These are phyloP conservation scores for Magnusiomyces fungicola DNA, from an alignment of 1,139 yeast species.

Conservation along the genomic window DNA sequence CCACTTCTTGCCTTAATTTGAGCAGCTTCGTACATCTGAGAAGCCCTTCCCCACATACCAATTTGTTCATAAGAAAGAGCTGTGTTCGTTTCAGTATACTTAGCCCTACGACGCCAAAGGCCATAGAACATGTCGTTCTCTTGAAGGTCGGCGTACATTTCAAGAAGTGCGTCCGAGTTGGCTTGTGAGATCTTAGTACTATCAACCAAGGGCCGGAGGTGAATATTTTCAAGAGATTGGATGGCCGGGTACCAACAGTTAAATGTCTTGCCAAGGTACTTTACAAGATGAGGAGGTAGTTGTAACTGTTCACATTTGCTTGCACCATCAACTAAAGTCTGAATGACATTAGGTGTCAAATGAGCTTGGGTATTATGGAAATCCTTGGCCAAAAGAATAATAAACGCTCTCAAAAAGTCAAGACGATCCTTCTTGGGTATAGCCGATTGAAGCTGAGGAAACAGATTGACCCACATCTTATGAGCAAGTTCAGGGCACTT, in stretches of 20 bases:
- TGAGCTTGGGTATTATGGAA: conserved; percentile 87
- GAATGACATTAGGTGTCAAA: conserved; percentile 79
- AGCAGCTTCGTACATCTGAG: conserved; percentile 92
- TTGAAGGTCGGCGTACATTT: conserved; percentile 77
- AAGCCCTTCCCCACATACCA: conserved; percentile 92
- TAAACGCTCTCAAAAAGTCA: conserved; percentile 74
- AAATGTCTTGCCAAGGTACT: conserved; percentile 79
- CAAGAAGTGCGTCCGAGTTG: conserved; percentile 85
- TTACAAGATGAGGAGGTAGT: conserved; percentile 91
- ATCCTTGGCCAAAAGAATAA: conserved; percentile 76
- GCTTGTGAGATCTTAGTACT: conserved; percentile 73
- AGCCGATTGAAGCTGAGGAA: conserved; percentile 70
- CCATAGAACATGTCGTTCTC: conserved; percentile 98
- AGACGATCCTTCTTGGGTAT: conserved; percentile 74
- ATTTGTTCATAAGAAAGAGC: conserved; percentile 93
- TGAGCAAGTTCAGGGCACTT: conserved; percentile 75
- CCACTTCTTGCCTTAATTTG: conserved; percentile 96
- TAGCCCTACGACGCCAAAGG: conserved; percentile 92
- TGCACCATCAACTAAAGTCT: conserved; percentile 68
- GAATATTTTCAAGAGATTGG: conserved; percentile 70
- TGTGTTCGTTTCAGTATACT: conserved; percentile 84
- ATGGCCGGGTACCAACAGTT: conserved; percentile 91
- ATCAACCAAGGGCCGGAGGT: conserved; percentile 56
- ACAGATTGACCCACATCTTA: conserved; percentile 74
- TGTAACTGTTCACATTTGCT: conserved; percentile 50